Base-by-base conservation (phyloP, 108 stramenopile species). In the Seminavis robusta region DNA sequence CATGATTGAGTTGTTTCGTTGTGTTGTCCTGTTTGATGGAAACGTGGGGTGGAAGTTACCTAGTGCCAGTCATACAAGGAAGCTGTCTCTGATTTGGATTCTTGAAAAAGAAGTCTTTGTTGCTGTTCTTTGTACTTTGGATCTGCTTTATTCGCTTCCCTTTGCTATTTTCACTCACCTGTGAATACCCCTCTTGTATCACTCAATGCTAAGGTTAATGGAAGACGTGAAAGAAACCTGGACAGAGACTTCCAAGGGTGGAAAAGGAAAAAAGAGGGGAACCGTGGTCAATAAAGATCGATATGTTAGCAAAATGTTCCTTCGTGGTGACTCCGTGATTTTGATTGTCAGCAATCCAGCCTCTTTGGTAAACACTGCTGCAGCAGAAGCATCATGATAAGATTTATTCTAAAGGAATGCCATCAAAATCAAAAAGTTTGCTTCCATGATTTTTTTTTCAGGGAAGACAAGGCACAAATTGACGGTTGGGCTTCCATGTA, bases 151-250 rank as follows among this genome's bases (percentile, higher is more conserved):
- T n/a, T n/a, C n/a, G n/a, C 11, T 50, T 48, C 23, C 30, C 8
- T 30, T 50, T 50, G 11, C 58, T 30, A 27, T 50, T 9, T 19
- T 59, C 17, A 24, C 27, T 27, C 0, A n/a, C 33, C 10, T 23
- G 13, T 0, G 4, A 21, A 47, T n/a, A 32, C 33, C 32, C 16
- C 1, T 30, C 28, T 7, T 27, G 15, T 33, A 56, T 19, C 16
- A 16, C n/a, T n/a, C n/a, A n/a, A n/a, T n/a, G n/a, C n/a, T n/a
- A 49, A 98, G 92, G 78, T 77, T 99, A 7, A 67, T 99, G 33
- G 96, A 97, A 76, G 95, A 98, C 59, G 98, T 99, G 29, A 97
- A 97, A 66, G 98, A 99, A 79, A 95, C 98, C 92, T 99, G 98
- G 98, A 98, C 97, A 20, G 98, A 99, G 79, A 76, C 64, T 33